phyloP scores from a whole-genome alignment of 2,329 filamentous ascomycete species.

The Magnaporthiopsis incrustans region DNA sequence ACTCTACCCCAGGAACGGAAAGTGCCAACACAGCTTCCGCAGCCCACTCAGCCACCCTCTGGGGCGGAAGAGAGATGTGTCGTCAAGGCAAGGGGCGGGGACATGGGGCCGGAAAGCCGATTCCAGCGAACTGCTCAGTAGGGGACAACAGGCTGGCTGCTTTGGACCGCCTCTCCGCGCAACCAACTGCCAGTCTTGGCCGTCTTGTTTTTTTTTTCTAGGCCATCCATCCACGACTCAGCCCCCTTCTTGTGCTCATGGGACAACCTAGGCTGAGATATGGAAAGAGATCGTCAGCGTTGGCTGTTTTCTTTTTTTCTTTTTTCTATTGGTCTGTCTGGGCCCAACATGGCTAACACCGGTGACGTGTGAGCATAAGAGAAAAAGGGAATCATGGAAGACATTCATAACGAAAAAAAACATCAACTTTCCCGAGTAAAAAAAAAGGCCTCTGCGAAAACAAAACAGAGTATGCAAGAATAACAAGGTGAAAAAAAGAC shows the following conservation, averaged over 20 bases:
- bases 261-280: no score
- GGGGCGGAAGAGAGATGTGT: not conserved
- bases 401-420: not conserved
- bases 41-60: not conserved
- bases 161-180: not conserved
- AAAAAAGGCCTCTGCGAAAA: not conserved
- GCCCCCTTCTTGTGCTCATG: no score
- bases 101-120: not conserved
- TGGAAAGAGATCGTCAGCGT: not conserved
- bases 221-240: no score
- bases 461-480: not conserved
- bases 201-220: no score
- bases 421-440: not conserved
- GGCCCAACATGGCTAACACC: not conserved
- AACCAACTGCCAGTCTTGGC: no score
- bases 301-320: constrained; percentile 1
- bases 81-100: not conserved
- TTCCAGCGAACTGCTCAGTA: not conserved
- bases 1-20: not conserved
- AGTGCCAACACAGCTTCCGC: not conserved
- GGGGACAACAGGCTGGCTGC: not conserved
- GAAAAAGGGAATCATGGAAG: not conserved
- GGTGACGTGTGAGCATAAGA: not conserved
- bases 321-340: not conserved
- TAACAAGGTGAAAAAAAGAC: not conserved